Percentiles rank a stretch among this genome's conserved stretches.
These are phyloP conservation scores for Aegle marmelos DNA, from an alignment of 345 rosid species.

Conservation along the genomic window DNA sequence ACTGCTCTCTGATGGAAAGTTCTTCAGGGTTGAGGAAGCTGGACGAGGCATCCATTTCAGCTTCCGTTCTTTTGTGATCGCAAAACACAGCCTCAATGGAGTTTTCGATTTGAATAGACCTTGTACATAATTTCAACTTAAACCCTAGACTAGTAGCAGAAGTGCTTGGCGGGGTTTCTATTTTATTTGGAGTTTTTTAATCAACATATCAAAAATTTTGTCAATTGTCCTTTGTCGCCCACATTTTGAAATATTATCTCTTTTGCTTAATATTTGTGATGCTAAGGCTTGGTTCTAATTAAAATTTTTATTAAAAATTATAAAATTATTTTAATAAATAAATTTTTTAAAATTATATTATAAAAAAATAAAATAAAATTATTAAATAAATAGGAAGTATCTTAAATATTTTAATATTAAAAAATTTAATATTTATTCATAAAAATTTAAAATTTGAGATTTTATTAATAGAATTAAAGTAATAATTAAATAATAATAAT, in stretches of 20 bases:
- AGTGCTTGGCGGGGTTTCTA: constrained; percentile 2
- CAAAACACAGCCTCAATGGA: not conserved
- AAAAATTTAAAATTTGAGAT: no score
- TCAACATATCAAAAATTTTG: not conserved
- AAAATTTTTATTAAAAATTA: no score
- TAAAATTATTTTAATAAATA: no score
- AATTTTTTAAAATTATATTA: no score
- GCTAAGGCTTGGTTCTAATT: no score
- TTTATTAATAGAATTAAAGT: no score
- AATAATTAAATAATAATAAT: no score
- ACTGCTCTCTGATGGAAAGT: constrained; percentile 64
- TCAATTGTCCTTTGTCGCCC: not conserved
- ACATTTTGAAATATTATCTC: not conserved
- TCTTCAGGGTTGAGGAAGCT: constrained; percentile 69
- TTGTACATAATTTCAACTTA: not conserved
- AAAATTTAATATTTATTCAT: rapidly evolving
- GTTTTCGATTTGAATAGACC: not conserved
- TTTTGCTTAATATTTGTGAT: not conserved
- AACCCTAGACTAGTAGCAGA: not conserved
- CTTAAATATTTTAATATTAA: no score
- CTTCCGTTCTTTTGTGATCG: constrained; percentile 35
- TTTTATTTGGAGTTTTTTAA: not conserved
- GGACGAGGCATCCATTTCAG: constrained; percentile 80
- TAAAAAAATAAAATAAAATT: no score
- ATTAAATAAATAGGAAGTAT: no score